phyloP scores from a whole-genome alignment of 176 grass and related monocot species.

The Eragrostis curvula region DNA sequence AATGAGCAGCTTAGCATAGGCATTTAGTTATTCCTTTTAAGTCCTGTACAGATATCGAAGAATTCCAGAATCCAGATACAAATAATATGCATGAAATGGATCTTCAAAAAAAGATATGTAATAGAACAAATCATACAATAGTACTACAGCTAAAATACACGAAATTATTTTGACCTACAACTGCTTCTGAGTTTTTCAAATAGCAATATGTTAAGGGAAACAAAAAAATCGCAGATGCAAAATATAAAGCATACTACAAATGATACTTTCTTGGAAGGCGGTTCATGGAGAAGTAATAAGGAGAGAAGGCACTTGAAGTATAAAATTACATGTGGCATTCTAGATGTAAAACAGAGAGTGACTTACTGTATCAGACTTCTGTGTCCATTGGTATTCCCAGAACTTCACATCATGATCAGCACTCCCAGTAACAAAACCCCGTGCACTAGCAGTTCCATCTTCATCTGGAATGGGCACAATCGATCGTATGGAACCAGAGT shows the following conservation, averaged over 20 bases:
- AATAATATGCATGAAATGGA: not conserved
- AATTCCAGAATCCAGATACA: not conserved
- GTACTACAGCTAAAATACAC: not conserved
- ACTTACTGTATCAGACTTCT: slow-evolving; percentile 75
- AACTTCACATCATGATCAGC: slow-evolving; percentile 95
- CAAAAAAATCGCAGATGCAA: not conserved
- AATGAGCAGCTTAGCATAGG: slow-evolving; percentile 19
- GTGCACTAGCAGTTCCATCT: slow-evolving; percentile 55
- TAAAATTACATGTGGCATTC: not conserved
- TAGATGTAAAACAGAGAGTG: slow-evolving; percentile 20
- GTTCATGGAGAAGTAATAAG: not conserved
- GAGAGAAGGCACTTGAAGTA: not conserved
- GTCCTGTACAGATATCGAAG: not conserved
- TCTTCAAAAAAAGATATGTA: not conserved
- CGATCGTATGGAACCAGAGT: slow-evolving; percentile 80
- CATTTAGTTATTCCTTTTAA: not conserved
- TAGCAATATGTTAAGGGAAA: not conserved
- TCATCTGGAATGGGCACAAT: slow-evolving; percentile 79
- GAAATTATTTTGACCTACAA: slow-evolving; percentile 11
- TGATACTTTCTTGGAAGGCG: not conserved
- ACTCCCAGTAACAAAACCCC: slow-evolving; percentile 86
- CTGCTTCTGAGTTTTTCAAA: slow-evolving; percentile 2
- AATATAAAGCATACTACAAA: slow-evolving; percentile 2
- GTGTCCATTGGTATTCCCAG: slow-evolving; percentile 80
- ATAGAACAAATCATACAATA: not conserved